Conservation (phyloP, 1,284 basidiomycete genomes). For the Somion occarium region DNA sequence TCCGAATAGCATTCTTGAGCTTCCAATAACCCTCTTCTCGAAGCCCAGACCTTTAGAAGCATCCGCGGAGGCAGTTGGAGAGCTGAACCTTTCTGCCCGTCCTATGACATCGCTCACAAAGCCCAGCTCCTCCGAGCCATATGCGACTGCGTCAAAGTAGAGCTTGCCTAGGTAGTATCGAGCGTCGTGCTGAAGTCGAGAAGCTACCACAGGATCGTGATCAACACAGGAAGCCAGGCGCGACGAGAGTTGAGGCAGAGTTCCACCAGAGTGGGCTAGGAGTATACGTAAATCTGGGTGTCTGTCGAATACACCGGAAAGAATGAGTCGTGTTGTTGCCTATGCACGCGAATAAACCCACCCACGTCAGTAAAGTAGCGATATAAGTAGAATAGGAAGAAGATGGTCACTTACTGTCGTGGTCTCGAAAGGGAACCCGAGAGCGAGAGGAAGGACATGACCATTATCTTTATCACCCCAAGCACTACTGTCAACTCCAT, state of each 20-base stretch:
- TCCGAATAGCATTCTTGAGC: slow-evolving; percentile 70
- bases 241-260: slow-evolving; percentile 76
- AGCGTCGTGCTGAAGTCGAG: slow-evolving; percentile 75
- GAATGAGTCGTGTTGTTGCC: slow-evolving; percentile 77
- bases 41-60: slow-evolving; percentile 17
- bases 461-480: slow-evolving; percentile 79
- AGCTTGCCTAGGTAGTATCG: slow-evolving; percentile 77
- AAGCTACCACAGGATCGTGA: slow-evolving; percentile 76
- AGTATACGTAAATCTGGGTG: slow-evolving; percentile 70
- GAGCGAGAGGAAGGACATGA: slow-evolving; percentile 78
- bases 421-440: slow-evolving; percentile 88
- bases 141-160: slow-evolving; percentile 80
- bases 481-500: slow-evolving; percentile 60
- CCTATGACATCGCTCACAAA: slow-evolving; percentile 69
- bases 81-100: slow-evolving; percentile 50
- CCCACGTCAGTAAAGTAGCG: background rate
- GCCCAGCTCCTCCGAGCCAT: slow-evolving; percentile 77
- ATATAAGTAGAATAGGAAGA: slow-evolving; percentile 11
- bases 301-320: slow-evolving; percentile 76
- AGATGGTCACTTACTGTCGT: slow-evolving; percentile 78
- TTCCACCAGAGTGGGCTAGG: slow-evolving; percentile 82
- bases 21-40: slow-evolving; percentile 29
- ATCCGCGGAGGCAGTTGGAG: slow-evolving; percentile 28
- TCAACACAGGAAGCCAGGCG: slow-evolving; percentile 78
- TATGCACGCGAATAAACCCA: slow-evolving; percentile 22